Evolutionary conservation across 495 filamentous ascomycete species (phyloP).

Genomic region (Xylaria longipes): DNA sequence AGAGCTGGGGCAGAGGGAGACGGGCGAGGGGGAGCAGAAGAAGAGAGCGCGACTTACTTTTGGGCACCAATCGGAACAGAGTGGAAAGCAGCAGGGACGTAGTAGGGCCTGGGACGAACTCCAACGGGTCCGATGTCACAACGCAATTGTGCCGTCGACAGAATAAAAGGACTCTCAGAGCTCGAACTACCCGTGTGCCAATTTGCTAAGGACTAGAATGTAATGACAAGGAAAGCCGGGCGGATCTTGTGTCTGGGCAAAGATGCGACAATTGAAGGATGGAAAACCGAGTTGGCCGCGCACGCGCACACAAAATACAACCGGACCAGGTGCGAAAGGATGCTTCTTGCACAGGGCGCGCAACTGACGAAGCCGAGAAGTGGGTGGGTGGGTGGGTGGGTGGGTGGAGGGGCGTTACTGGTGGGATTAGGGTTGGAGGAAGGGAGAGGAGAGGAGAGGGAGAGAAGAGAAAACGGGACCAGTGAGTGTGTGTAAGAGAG

Average conservation of each 20-base stretch:
- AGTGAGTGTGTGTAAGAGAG: slow-evolving; percentile 42
- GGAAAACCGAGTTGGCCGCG: slow-evolving; percentile 42
- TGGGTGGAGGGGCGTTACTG: slow-evolving; percentile 40
- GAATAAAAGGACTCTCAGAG: slow-evolving; percentile 44
- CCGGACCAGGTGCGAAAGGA: slow-evolving; percentile 41
- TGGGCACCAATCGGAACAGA: slow-evolving; percentile 49
- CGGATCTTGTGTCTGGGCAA: slow-evolving; percentile 36
- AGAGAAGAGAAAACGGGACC: slow-evolving; percentile 51
- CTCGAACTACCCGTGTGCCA: slow-evolving; percentile 39
- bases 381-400: slow-evolving; percentile 32
- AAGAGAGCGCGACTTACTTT: slow-evolving; percentile 44
- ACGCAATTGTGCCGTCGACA: slow-evolving; percentile 36
- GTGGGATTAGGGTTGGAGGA: slow-evolving; percentile 40
- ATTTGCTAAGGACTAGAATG: slow-evolving; percentile 46
- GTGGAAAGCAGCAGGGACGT: slow-evolving; percentile 40
- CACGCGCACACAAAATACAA: slow-evolving; percentile 44
- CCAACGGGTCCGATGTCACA: slow-evolving; percentile 44
- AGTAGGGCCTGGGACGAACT: slow-evolving; percentile 46
- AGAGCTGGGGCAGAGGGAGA: slow-evolving; percentile 23
- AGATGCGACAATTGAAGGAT: slow-evolving; percentile 42
- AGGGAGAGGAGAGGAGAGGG: slow-evolving; percentile 50
- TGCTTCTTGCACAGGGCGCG: slow-evolving; percentile 46
- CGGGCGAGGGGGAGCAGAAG: background rate
- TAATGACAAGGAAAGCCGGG: slow-evolving; percentile 45
- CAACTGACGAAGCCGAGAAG: slow-evolving; percentile 53